Evolutionary conservation across 2,329 filamentous ascomycete genomes (phyloP).

Genomic region (Leptosphaerulina australis): DNA sequence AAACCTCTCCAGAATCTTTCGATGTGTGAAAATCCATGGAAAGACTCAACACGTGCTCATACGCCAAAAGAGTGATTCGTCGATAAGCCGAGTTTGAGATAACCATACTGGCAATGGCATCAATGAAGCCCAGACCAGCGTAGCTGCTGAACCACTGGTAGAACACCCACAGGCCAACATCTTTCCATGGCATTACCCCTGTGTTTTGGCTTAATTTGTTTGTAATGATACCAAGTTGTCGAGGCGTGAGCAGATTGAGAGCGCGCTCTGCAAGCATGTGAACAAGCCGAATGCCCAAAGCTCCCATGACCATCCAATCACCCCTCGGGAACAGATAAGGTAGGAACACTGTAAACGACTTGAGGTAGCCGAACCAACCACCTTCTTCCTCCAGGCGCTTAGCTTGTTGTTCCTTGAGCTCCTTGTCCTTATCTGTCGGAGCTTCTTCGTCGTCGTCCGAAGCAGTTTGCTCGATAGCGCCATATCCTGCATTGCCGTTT

Average conservation of each 20-base stretch:
- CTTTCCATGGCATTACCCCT: slow-evolving; percentile 58
- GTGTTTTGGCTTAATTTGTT: slow-evolving; percentile 65
- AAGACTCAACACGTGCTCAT: slow-evolving; percentile 70
- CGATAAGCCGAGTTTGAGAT: slow-evolving; percentile 64
- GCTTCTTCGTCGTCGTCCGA: slow-evolving; percentile 54
- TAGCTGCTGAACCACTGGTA: slow-evolving; percentile 57
- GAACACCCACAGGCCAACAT: slow-evolving; percentile 59
- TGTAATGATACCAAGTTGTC: slow-evolving; percentile 79
- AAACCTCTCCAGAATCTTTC: slow-evolving; percentile 68
- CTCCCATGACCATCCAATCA: slow-evolving; percentile 69
- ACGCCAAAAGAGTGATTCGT: slow-evolving; percentile 65
- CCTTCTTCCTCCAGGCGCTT: slow-evolving; percentile 75
- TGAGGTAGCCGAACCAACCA: slow-evolving; percentile 77
- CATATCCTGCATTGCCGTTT: slow-evolving; percentile 47
- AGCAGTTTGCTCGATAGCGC: slow-evolving; percentile 38
- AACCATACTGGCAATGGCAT: slow-evolving; percentile 59
- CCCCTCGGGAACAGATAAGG: slow-evolving; percentile 80
- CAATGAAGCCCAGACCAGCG: slow-evolving; percentile 59
- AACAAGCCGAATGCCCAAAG: slow-evolving; percentile 68
- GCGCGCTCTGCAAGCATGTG: slow-evolving; percentile 74
- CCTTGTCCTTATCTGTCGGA: slow-evolving; percentile 58
- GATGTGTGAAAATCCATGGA: slow-evolving; percentile 73
- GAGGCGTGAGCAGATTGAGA: slow-evolving; percentile 78
- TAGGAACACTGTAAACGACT: slow-evolving; percentile 74
- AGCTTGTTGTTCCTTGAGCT: slow-evolving; percentile 58